These are phyloP conservation scores for Laguncularia racemosa DNA, from an alignment of 345 rosid genomes.

Conservation along the genomic window DNA sequence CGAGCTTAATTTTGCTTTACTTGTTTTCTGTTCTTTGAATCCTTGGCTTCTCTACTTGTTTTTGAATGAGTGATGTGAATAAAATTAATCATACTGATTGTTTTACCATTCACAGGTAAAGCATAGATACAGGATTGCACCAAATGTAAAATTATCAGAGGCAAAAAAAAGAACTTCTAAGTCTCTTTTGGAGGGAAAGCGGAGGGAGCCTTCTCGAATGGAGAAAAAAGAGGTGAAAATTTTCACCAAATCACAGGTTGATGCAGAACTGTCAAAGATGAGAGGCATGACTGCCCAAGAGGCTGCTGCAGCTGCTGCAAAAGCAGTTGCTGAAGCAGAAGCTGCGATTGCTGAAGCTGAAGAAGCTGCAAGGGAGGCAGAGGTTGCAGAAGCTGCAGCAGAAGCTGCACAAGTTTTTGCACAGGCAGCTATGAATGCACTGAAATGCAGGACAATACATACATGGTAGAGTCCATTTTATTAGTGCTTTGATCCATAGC, in stretches of 20 bases:
- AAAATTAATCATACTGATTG: background rate
- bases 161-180: slow-evolving; percentile 36
- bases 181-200: slow-evolving; percentile 46
- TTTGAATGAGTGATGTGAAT: background rate
- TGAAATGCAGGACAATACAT: no score
- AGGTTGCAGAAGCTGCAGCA: slow-evolving; percentile 91
- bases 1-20: no score
- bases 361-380: slow-evolving; percentile 94
- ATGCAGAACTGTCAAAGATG: slow-evolving; percentile 51
- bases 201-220: slow-evolving; percentile 33
- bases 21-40: background rate
- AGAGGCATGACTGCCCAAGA: slow-evolving; percentile 78
- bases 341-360: slow-evolving; percentile 91
- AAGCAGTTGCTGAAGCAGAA: slow-evolving; percentile 95
- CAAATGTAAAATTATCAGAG: slow-evolving; percentile 32
- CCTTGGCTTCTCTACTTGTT: background rate
- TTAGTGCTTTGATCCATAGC: no score
- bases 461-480: no score
- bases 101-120: slow-evolving; percentile 45
- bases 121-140: slow-evolving; percentile 63
- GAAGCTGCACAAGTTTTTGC: slow-evolving; percentile 87
- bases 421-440: slow-evolving; percentile 26
- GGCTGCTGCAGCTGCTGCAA: slow-evolving; percentile 93
- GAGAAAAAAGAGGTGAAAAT: slow-evolving; percentile 37
- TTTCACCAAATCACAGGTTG: slow-evolving; percentile 46